Evolutionary conservation across 495 filamentous ascomycete species (phyloP).

Genomic region (Acidiella bohemica): DNA sequence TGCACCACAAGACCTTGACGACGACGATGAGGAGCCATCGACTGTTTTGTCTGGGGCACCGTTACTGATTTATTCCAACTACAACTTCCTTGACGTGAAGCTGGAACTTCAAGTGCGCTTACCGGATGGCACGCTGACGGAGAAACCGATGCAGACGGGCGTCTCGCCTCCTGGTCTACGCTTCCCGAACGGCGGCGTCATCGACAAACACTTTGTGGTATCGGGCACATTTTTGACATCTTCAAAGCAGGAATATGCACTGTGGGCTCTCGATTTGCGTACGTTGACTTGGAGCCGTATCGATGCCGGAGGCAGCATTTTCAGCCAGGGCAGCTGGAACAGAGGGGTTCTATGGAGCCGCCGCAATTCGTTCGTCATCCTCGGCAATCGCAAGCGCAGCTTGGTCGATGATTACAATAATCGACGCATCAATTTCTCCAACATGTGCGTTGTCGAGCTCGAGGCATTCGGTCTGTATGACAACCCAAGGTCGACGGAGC

Average conservation of each 20-base stretch:
- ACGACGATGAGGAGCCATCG: constrained; percentile 25
- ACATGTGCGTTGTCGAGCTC: constrained; percentile 89
- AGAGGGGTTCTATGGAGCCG: constrained; percentile 84
- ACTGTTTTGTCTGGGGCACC: constrained; percentile 49
- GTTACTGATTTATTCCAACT: constrained; percentile 98
- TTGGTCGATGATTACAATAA: constrained; percentile 98
- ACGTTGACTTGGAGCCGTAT: constrained; percentile 88
- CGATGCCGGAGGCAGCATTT: constrained; percentile 86
- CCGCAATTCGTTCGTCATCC: constrained; percentile 84
- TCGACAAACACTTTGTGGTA: constrained; percentile 90
- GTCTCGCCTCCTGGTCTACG: constrained; percentile 82
- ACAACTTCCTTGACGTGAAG: constrained; percentile 96
- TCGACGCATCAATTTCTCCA: constrained; percentile 90
- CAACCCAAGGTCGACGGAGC: constrained; percentile 64
- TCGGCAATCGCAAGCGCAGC: constrained; percentile 82
- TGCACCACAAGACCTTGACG: constrained; percentile 29
- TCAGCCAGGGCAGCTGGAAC: constrained; percentile 95
- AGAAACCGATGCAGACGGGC: constrained; percentile 76
- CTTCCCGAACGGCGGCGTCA: constrained; percentile 88
- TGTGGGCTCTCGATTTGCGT: constrained; percentile 86
- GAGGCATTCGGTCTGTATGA: constrained; percentile 96
- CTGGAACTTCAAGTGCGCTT: constrained; percentile 79
- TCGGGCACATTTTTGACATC: constrained; percentile 94
- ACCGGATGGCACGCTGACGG: constrained; percentile 70
- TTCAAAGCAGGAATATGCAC: constrained; percentile 93